Evolutionary conservation across 148 eudicot species (phyloP).

Genomic region (Nepenthes gracilis): DNA sequence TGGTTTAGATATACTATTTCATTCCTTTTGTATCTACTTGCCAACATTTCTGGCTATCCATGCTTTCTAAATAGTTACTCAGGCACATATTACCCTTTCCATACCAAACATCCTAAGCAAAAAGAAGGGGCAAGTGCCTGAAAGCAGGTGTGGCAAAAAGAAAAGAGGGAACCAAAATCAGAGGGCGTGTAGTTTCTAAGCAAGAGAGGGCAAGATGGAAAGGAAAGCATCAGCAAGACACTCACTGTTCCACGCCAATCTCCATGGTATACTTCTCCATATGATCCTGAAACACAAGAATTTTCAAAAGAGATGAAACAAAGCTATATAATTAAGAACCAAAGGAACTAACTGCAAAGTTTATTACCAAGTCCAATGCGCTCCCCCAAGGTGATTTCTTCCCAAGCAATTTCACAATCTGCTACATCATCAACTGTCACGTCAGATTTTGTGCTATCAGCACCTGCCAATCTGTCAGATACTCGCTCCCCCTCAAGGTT

Average conservation of each 20-base stretch:
- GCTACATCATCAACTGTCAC: slow-evolving; percentile 59
- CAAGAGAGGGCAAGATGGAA: background rate
- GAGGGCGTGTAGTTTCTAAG: no score
- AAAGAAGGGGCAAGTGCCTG: no score
- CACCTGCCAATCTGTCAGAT: slow-evolving; percentile 69
- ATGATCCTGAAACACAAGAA: slow-evolving; percentile 45
- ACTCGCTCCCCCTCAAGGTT: slow-evolving; percentile 52
- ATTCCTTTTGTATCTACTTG: no score
- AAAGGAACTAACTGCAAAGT: background rate
- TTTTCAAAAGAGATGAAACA: background rate
- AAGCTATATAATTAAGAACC: background rate
- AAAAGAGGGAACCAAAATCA: no score
- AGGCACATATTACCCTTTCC: no score
- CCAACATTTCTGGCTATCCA: no score
- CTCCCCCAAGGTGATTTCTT: slow-evolving; percentile 79
- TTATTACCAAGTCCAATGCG: slow-evolving; percentile 82
- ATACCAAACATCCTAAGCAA: no score
- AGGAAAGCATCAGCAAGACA: slow-evolving; percentile 3
- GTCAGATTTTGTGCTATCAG: slow-evolving; percentile 71
- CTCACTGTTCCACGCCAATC: slow-evolving; percentile 99
- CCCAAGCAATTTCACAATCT: slow-evolving; percentile 84
- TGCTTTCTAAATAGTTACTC: no score
- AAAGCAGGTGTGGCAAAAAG: no score
- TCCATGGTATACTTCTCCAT: slow-evolving; percentile 96
- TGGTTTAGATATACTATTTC: no score